Conservation (phyloP, 768 basidiomycete genomes). For the Clitopilus hobsonii region DNA sequence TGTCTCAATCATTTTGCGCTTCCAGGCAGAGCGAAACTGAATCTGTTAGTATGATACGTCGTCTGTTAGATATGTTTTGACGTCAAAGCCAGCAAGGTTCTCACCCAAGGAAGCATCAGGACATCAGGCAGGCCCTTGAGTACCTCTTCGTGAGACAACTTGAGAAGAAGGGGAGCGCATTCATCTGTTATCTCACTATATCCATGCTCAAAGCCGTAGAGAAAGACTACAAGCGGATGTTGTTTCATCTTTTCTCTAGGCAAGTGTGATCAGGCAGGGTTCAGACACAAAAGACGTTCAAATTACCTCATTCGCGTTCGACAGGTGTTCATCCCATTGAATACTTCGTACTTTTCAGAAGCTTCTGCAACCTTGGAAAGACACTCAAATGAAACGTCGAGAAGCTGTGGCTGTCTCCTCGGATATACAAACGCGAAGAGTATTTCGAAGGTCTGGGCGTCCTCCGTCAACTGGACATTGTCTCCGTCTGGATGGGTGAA, state of each 20-base stretch:
- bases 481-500: constrained; percentile 13
- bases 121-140: not conserved
- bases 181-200: not conserved
- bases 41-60: too few relatives aligned
- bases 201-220: not conserved
- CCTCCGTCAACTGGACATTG: constrained; percentile 17
- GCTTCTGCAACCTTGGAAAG: constrained; percentile 21
- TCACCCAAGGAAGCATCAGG: not conserved
- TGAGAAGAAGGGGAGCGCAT: not conserved
- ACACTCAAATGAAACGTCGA: constrained; percentile 9
- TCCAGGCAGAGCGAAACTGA: not conserved
- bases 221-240: not conserved
- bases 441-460: constrained; percentile 16
- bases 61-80: not conserved
- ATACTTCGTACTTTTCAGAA: constrained; percentile 28
- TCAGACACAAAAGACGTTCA: constrained; percentile 1
- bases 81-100: not conserved
- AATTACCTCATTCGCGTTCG: constrained; percentile 20
- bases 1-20: not conserved
- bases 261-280: not conserved
- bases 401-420: constrained; percentile 15
- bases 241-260: not conserved
- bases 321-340: constrained; percentile 20
- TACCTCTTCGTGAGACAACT: not conserved
- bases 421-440: constrained; percentile 24